Conservation (phyloP, 495 filamentous ascomycete genomes). For the Trichoderma erinaceum region DNA sequence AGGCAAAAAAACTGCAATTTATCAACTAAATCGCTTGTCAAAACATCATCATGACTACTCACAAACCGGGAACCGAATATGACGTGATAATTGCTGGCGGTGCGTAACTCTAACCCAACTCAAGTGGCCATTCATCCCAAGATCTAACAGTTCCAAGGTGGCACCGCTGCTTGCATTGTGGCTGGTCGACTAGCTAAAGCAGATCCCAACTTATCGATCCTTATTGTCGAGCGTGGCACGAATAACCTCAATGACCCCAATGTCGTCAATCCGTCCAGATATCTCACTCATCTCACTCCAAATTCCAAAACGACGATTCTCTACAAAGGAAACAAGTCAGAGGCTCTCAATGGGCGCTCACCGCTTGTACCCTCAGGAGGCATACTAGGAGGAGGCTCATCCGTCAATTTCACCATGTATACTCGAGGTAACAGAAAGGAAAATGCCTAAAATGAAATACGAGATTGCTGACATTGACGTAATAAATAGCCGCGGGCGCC, state of each 20-base stretch:
- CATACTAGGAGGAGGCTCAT: slow-evolving; percentile 52
- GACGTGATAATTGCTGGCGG: slow-evolving; percentile 13
- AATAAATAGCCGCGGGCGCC: slow-evolving; percentile 17
- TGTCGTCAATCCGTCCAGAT: slow-evolving; percentile 31
- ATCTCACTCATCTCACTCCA: slow-evolving; percentile 28
- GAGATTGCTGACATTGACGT: slow-evolving; percentile 11
- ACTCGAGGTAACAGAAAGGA: slow-evolving; percentile 3
- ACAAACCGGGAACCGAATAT: neutral
- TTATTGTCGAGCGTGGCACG: slow-evolving; percentile 37
- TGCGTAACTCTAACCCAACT: neutral
- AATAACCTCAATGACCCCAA: slow-evolving; percentile 32
- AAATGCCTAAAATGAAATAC: slow-evolving; percentile 22
- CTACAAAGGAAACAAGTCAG: slow-evolving; percentile 28
- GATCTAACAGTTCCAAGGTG: slow-evolving; percentile 24
- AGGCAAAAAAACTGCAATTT: neutral
- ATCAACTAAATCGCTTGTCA: neutral
- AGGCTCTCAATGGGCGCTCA: slow-evolving; percentile 41
- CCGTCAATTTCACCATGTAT: slow-evolving; percentile 56
- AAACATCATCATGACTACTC: slow-evolving; percentile 4
- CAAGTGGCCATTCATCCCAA: neutral
- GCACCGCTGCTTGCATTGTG: slow-evolving; percentile 38
- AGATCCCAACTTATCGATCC: slow-evolving; percentile 34
- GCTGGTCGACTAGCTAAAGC: slow-evolving; percentile 37
- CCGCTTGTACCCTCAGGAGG: slow-evolving; percentile 47
- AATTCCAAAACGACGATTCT: slow-evolving; percentile 31